phyloP scores from a whole-genome alignment of 441 rosid genomes.

The Manihot esculenta region DNA sequence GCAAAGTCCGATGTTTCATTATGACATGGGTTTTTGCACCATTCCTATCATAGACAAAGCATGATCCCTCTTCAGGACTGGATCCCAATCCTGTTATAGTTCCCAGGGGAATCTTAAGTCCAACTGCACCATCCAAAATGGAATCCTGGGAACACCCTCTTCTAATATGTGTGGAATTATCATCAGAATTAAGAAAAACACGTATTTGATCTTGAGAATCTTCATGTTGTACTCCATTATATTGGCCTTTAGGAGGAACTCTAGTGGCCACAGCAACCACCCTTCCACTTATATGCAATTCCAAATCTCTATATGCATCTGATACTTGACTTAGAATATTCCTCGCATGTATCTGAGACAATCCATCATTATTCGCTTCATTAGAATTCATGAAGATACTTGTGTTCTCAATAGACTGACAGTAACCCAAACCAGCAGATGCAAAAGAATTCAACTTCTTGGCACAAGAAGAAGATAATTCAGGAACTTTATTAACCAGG shows the following conservation, averaged over 20 bases:
- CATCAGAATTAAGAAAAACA: constrained; percentile 61
- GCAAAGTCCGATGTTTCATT: constrained; percentile 87
- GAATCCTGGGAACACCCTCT: constrained; percentile 28
- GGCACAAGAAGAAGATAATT: constrained; percentile 43
- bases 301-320: constrained; percentile 85
- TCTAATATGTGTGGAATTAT: constrained; percentile 25
- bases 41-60: constrained; percentile 64
- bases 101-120: constrained; percentile 60
- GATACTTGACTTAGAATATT: constrained; percentile 34
- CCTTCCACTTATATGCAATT: constrained; percentile 73
- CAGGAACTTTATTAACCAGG: constrained; percentile 48
- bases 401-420: constrained; percentile 34
- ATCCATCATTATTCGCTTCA: constrained; percentile 31
- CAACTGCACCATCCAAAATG: constrained; percentile 25
- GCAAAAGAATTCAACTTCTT: constrained; percentile 44
- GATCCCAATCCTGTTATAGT: constrained; percentile 71
- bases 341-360: constrained; percentile 32
- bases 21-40: constrained; percentile 84
- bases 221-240: constrained; percentile 33
- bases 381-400: constrained; percentile 17
- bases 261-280: constrained; percentile 78
- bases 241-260: constrained; percentile 54
- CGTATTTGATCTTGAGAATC: constrained; percentile 64
- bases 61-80: constrained; percentile 77
- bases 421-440: constrained; percentile 31